These are phyloP conservation scores for Colletotrichum truncatum DNA, from an alignment of 2,329 filamentous ascomycete species.

Conservation along the genomic window DNA sequence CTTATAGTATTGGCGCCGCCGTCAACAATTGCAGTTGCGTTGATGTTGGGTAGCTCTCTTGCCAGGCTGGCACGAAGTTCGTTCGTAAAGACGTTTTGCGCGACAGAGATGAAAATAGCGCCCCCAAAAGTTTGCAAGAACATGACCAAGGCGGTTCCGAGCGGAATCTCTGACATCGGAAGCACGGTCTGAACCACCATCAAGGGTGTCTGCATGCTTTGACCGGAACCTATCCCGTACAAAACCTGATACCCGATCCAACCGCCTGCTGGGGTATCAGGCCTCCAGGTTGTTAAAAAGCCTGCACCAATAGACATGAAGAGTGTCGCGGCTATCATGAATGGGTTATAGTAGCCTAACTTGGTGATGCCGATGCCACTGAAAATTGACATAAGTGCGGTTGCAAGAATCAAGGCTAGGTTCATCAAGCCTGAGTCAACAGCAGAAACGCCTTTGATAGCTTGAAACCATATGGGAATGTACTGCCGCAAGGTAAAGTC, in stretches of 20 bases:
- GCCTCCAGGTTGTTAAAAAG: constrained; percentile 4
- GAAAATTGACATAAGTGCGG: constrained; percentile 37
- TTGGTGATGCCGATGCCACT: constrained; percentile 38
- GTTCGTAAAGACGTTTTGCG: constrained; percentile 19
- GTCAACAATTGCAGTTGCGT: constrained; percentile 3
- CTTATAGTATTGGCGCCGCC: constrained; percentile 13
- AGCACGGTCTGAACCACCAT: constrained; percentile 37
- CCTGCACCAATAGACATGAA: constrained; percentile 37
- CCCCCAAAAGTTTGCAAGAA: constrained; percentile 24
- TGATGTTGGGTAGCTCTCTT: neutral
- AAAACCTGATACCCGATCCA: constrained; percentile 38
- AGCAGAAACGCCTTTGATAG: constrained; percentile 41
- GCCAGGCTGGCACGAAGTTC: neutral
- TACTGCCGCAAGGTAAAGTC: constrained; percentile 40
- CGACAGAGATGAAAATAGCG: constrained; percentile 21
- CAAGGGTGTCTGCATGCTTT: constrained; percentile 36
- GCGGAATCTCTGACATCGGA: neutral
- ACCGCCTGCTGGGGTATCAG: neutral
- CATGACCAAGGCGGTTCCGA: constrained; percentile 23
- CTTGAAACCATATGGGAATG: constrained; percentile 45
- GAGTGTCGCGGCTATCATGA: constrained; percentile 41
- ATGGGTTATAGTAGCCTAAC: constrained; percentile 46
- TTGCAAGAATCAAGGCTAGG: constrained; percentile 40
- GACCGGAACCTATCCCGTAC: constrained; percentile 36
- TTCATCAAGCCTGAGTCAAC: constrained; percentile 43